phyloP scores from a whole-genome alignment of 2,329 filamentous ascomycete species.

The Clonostachys rosea region DNA sequence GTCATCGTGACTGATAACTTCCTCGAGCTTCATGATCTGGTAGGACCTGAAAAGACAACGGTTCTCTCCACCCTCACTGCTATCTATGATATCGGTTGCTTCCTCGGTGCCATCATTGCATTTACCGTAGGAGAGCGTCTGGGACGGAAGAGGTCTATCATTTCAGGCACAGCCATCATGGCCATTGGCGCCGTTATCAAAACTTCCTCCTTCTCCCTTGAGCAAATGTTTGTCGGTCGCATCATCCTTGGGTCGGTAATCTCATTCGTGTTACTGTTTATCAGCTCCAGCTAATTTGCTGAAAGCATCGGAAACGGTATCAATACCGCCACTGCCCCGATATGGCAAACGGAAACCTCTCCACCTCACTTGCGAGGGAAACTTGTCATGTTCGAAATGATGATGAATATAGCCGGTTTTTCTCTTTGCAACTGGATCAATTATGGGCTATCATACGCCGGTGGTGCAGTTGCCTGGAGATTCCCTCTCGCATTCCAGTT shows the following conservation, averaged over 20 bases:
- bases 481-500: slow-evolving; percentile 23
- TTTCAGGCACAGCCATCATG: slow-evolving; percentile 22
- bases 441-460: slow-evolving; percentile 21
- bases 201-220: slow-evolving; percentile 13
- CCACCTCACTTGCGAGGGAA: slow-evolving; percentile 16
- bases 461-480: slow-evolving; percentile 20
- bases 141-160: slow-evolving; percentile 21
- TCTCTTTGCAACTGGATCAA: slow-evolving; percentile 23
- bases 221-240: slow-evolving; percentile 14
- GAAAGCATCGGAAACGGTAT: slow-evolving; percentile 19
- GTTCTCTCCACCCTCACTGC: slow-evolving; percentile 13
- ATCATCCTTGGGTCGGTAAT: slow-evolving; percentile 11
- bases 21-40: slow-evolving; percentile 22
- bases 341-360: slow-evolving; percentile 19
- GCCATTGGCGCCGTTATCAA: slow-evolving; percentile 18
- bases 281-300: slow-evolving; percentile 4
- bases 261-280: neutral
- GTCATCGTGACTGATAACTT: slow-evolving; percentile 18
- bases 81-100: slow-evolving; percentile 19
- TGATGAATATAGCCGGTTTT: slow-evolving; percentile 18
- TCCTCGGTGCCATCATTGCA: slow-evolving; percentile 17
- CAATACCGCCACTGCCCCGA: slow-evolving; percentile 11
- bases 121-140: slow-evolving; percentile 19
- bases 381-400: slow-evolving; percentile 16
- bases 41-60: slow-evolving; percentile 23